Evolutionary conservation across 345 rosid species (phyloP).

Genomic region (Salix brachista): DNA sequence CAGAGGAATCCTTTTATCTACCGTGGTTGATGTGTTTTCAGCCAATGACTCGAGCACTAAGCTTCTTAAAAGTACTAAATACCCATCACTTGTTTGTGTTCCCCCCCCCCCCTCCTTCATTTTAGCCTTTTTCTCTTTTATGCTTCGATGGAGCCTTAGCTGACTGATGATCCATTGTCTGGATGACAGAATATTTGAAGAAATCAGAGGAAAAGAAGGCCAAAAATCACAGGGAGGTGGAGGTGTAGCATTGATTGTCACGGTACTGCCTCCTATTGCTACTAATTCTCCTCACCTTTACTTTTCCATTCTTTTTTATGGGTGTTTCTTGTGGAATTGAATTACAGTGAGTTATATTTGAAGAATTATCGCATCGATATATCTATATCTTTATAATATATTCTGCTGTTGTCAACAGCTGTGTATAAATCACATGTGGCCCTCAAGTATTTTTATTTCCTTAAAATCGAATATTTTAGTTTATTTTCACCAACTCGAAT

Average conservation of each 20-base stretch:
- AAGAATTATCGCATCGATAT: too few species aligned
- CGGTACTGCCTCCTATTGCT: background rate
- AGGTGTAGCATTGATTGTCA: conserved; percentile 36
- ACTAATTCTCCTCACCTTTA: background rate
- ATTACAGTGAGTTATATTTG: background rate
- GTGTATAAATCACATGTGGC: too few species aligned
- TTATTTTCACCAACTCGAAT: too few species aligned
- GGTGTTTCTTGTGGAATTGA: background rate
- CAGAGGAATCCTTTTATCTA: conserved; percentile 52
- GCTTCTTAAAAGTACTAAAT: conserved; percentile 60
- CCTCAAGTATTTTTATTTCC: too few species aligned
- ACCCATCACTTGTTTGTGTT: background rate
- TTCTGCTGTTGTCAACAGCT: too few species aligned
- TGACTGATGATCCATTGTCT: background rate
- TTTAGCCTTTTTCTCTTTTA: background rate
- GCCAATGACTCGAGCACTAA: conserved; percentile 43
- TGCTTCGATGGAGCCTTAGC: background rate
- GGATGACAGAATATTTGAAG: conserved; percentile 61
- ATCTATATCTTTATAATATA: too few species aligned
- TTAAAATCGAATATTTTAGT: too few species aligned
- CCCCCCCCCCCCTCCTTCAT: background rate
- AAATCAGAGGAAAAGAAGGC: conserved; percentile 77
- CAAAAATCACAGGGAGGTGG: conserved; percentile 91
- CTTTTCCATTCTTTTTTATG: too few species aligned
- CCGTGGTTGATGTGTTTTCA: conserved; percentile 49